Conservation (phyloP, 495 filamentous ascomycete genomes). For the Xylaria flabelliformis region DNA sequence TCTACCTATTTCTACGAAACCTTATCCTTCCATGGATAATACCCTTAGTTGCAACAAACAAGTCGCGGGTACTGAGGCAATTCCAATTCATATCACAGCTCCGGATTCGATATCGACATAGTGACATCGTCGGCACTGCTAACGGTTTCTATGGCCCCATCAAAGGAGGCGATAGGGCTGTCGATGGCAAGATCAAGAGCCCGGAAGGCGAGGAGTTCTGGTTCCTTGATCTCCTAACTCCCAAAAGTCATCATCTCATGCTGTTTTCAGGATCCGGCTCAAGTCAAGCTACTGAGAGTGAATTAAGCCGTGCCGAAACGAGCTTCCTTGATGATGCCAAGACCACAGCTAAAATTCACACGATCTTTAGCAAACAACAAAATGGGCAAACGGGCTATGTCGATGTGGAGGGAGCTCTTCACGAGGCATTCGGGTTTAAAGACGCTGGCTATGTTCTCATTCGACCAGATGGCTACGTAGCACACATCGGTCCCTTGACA, state of each 20-base stretch:
- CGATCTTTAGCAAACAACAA: slow-evolving; percentile 24
- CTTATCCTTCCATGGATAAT: slow-evolving; percentile 43
- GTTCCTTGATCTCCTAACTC: slow-evolving; percentile 42
- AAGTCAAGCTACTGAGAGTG: slow-evolving; percentile 25
- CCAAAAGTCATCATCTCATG: slow-evolving; percentile 40
- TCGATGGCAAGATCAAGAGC: slow-evolving; percentile 38
- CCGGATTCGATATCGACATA: slow-evolving; percentile 45
- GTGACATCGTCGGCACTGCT: slow-evolving; percentile 42
- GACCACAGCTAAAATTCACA: slow-evolving; percentile 29
- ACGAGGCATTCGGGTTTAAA: slow-evolving; percentile 35
- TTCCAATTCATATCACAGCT: slow-evolving; percentile 46
- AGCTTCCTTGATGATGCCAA: slow-evolving; percentile 26
- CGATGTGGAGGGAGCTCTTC: slow-evolving; percentile 33
- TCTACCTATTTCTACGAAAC: slow-evolving; percentile 40
- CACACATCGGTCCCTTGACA: slow-evolving; percentile 33
- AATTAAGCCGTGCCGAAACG: slow-evolving; percentile 27
- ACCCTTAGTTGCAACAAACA: slow-evolving; percentile 35
- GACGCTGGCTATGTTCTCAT: slow-evolving; percentile 33
- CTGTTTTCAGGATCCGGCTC: slow-evolving; percentile 41
- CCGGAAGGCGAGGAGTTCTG: slow-evolving; percentile 29
- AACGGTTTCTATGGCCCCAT: slow-evolving; percentile 35
- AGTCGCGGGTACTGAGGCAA: slow-evolving; percentile 5
- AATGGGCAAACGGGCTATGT: slow-evolving; percentile 14
- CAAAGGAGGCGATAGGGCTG: slow-evolving; percentile 44
- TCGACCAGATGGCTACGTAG: slow-evolving; percentile 38